Base-by-base conservation (phyloP, 306 rosid genomes). In the Nissolia schottii region DNA sequence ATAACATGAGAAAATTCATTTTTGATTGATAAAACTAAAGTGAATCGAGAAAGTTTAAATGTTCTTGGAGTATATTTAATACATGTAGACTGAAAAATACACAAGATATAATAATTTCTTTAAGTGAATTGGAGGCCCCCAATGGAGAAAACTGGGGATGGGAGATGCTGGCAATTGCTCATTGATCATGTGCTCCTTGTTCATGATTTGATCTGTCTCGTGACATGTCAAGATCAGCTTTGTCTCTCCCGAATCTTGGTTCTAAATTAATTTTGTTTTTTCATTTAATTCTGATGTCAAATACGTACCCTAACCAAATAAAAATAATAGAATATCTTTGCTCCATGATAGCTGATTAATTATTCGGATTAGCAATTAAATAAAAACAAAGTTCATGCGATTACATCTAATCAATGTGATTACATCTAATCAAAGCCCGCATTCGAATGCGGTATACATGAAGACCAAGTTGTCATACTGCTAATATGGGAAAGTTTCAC, bases 171-270 rank as follows among this genome's bases (percentile, higher is more conserved):
- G 35, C 69, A 72, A 72, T 38, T 70, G 29, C 50, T 20, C 64
- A 61, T 38, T 77, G 57, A 63, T 70, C 77, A 60, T 62, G 79
- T 72, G 78, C 69, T 24, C 43, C 9, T 37, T 64, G 38, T 75
- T 75, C 34, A 38, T 77, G 82, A 77, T 82, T 77, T 82, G 77
- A 73, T 81, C 62, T 67, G 66, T 67, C 77, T 53, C 85, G 13
- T 27, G 76, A 59, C 75, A 51, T 40, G 79, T 72, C 79, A 14
- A 71, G 19, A 24, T 66, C 57, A 59, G 11, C 49, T 23, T 54
- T 75, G 67, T 71, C 81, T 57, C 66, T 58, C 79, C 56, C 28
- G 18, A 71, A 81, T 81, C 79, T 64, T 81, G 71, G 70, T 71
- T 31, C 16, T 51, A 25, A 27, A 7, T 68, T 49, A 6, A 31